phyloP scores from a whole-genome alignment of 345 rosid genomes.

The Lepidium didymum region DNA sequence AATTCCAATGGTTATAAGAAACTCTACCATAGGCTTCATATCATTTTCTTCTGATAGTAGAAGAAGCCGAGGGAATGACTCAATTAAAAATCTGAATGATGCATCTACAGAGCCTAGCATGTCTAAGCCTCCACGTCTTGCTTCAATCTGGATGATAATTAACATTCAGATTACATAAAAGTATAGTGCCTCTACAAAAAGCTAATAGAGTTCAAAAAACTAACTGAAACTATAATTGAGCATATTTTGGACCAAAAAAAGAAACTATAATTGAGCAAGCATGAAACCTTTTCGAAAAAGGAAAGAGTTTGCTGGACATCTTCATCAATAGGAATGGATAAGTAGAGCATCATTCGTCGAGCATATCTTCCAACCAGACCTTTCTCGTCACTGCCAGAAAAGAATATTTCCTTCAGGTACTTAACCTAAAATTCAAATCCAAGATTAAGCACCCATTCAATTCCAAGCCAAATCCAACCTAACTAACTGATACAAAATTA shows the following conservation, averaged over 20 bases:
- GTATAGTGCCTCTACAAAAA: too few species aligned
- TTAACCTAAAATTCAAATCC: constrained; percentile 69
- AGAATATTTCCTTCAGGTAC: constrained; percentile 71
- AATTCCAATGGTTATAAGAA: constrained; percentile 51
- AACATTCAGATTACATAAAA: constrained; percentile 12
- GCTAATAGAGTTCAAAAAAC: too few species aligned
- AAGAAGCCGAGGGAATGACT: constrained; percentile 83
- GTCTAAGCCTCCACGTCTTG: constrained; percentile 87
- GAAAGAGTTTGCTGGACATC: constrained; percentile 83
- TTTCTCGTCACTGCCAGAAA: constrained; percentile 56
- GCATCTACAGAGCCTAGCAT: constrained; percentile 53
- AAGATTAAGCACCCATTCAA: constrained; percentile 35
- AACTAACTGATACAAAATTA: neutral
- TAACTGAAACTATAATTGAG: too few species aligned
- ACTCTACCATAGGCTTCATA: constrained; percentile 46
- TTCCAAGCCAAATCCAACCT: constrained; percentile 3
- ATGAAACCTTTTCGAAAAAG: constrained; percentile 76
- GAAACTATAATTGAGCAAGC: neutral
- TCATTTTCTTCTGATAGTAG: constrained; percentile 52
- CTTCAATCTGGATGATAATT: constrained; percentile 58
- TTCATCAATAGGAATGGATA: constrained; percentile 72
- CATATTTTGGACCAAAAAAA: too few species aligned
- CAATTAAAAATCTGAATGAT: constrained; percentile 52
- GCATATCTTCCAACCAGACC: constrained; percentile 47
- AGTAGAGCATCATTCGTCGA: constrained; percentile 62